Percentiles rank a stretch among this genome's conserved stretches.
Conservation (phyloP, 2,329 filamentous ascomycete genomes). For the Hortaea werneckii region DNA sequence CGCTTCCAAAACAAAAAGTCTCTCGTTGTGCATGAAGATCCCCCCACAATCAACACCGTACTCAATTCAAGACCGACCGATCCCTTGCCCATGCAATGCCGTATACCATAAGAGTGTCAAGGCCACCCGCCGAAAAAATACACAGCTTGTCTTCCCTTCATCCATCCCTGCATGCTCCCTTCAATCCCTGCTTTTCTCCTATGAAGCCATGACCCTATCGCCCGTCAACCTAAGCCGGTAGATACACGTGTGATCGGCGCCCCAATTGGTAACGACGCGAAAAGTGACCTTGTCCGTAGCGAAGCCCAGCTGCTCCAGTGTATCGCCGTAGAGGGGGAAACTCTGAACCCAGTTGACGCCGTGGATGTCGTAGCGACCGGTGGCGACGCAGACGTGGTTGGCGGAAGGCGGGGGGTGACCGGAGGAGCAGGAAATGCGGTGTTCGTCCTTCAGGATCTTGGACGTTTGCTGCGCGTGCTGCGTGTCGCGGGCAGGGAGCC, state of each 20-base stretch:
- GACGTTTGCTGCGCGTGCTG: slow-evolving; percentile 6
- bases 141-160: too few species aligned
- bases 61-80: too few species aligned
- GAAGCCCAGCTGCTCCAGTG: slow-evolving; percentile 12
- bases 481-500: slow-evolving; percentile 27
- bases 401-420: slow-evolving; percentile 7
- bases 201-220: slow-evolving; percentile 21
- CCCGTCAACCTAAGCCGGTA: slow-evolving; percentile 38
- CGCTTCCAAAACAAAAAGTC: not conserved
- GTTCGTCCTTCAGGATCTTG: slow-evolving; percentile 7
- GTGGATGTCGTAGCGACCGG: slow-evolving; percentile 32
- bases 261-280: slow-evolving; percentile 35
- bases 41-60: too few species aligned
- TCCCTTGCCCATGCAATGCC: too few species aligned
- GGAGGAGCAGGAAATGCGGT: not conserved
- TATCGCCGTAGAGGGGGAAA: slow-evolving; percentile 25
- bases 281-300: slow-evolving; percentile 28
- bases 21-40: too few species aligned
- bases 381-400: slow-evolving; percentile 28
- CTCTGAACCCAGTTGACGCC: slow-evolving; percentile 33
- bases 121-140: too few species aligned
- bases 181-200: slow-evolving; percentile 32
- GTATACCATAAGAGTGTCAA: too few species aligned
- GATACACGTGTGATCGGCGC: slow-evolving; percentile 35
- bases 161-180: too few species aligned